Conservation (phyloP, 305 asterid species). For the Fraxinus nigra region DNA sequence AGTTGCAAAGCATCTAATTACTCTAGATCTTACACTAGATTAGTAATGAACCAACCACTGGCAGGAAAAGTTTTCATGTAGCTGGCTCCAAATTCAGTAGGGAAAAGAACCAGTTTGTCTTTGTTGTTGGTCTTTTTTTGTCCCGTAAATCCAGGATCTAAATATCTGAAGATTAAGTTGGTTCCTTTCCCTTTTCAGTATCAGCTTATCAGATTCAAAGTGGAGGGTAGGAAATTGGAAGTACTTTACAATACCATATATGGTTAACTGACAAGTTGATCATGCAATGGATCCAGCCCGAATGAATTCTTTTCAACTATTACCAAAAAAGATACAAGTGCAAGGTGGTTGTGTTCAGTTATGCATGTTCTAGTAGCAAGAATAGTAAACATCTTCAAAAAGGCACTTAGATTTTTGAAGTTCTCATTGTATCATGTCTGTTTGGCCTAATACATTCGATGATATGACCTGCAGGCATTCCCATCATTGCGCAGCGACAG, state of each 20-base stretch:
- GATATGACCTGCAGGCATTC: conserved; percentile 56
- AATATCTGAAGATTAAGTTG: neutral
- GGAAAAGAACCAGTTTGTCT: neutral
- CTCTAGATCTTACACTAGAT: neutral
- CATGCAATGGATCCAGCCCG: neutral
- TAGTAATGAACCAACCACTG: neutral
- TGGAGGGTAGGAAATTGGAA: neutral
- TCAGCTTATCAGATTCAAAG: neutral
- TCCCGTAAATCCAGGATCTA: neutral
- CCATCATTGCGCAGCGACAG: conserved; percentile 71
- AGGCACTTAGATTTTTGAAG: neutral
- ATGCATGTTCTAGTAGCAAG: neutral
- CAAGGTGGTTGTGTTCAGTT: neutral
- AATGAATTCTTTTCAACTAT: neutral
- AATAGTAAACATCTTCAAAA: neutral
- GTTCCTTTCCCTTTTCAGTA: neutral
- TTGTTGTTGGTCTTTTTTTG: neutral
- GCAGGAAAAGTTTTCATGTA: neutral
- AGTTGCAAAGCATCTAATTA: neutral
- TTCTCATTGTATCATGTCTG: neutral
- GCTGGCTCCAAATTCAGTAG: neutral
- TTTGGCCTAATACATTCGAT: conserved; percentile 1
- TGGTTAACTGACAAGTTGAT: neutral
- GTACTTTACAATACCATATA: neutral
- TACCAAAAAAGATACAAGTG: neutral